Conservation (phyloP, 2,329 filamentous ascomycete genomes). For the Neocatenulostroma microsporum region DNA sequence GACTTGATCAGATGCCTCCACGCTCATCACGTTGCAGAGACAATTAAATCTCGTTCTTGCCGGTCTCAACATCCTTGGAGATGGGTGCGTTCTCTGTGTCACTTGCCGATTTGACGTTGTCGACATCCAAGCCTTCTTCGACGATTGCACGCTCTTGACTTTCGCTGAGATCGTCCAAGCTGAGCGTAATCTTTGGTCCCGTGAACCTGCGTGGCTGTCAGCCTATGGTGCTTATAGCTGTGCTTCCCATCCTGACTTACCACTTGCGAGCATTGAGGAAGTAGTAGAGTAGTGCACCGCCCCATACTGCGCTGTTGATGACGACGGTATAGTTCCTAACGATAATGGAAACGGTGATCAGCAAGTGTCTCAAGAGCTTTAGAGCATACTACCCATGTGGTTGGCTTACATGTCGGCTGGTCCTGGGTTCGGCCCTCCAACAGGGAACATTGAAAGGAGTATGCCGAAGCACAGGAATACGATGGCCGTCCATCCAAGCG, state of each 20-base stretch:
- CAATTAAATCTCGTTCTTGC: no score
- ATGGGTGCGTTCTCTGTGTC: no score
- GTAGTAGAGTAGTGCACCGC: slow-evolving; percentile 50
- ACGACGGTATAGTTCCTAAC: slow-evolving; percentile 56
- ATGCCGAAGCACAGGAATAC: slow-evolving; percentile 51
- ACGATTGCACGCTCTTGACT: slow-evolving; percentile 20
- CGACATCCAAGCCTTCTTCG: slow-evolving; percentile 19
- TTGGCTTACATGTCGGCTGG: slow-evolving; percentile 45
- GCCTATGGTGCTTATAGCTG: not conserved
- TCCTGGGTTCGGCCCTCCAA: slow-evolving; percentile 46
- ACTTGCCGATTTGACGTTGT: not conserved
- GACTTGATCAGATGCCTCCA: no score
- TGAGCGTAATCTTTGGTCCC: slow-evolving; percentile 51
- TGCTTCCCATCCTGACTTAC: no score
- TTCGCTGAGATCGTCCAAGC: slow-evolving; percentile 23
- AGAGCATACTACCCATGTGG: not conserved
- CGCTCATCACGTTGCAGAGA: no score
- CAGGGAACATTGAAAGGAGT: slow-evolving; percentile 52
- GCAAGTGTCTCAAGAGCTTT: not conserved
- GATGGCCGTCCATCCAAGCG: slow-evolving; percentile 48
- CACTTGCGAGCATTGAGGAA: slow-evolving; percentile 50
- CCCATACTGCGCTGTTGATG: slow-evolving; percentile 53
- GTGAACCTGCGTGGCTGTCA: slow-evolving; percentile 35
- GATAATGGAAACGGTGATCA: not conserved
- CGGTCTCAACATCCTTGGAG: no score